Evolutionary conservation across 1,139 yeast species (phyloP).

Genomic region (Entelexis sorbosivorans): DNA sequence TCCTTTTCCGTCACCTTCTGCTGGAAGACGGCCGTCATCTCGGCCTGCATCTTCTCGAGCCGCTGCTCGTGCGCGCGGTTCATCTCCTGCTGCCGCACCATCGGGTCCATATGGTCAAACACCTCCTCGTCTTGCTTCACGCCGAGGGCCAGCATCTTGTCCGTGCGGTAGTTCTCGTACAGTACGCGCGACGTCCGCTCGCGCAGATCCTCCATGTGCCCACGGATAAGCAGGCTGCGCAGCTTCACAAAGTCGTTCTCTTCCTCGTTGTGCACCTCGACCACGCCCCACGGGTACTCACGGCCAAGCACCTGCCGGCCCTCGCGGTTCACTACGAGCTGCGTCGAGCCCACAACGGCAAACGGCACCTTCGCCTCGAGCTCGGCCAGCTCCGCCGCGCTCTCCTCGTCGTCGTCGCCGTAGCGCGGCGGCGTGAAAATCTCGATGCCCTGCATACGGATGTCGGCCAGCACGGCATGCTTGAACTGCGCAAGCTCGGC

Average conservation of each 20-base stretch:
- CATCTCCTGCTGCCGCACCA: slow-evolving; percentile 87
- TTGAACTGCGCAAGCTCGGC: slow-evolving; percentile 74
- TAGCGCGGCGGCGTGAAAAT: slow-evolving; percentile 70
- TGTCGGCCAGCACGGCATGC: slow-evolving; percentile 57
- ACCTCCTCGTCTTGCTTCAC: slow-evolving; percentile 86
- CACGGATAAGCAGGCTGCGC: slow-evolving; percentile 80
- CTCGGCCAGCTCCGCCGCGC: slow-evolving; percentile 48
- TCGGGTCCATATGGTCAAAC: slow-evolving; percentile 89
- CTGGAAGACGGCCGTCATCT: slow-evolving; percentile 94
- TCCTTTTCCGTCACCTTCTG: slow-evolving; percentile 96
- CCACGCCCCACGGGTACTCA: slow-evolving; percentile 94
- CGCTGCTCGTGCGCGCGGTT: slow-evolving; percentile 87
- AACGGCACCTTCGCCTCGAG: slow-evolving; percentile 71
- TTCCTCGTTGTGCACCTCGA: slow-evolving; percentile 88
- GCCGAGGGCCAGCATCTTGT: slow-evolving; percentile 70
- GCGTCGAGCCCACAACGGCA: slow-evolving; percentile 88
- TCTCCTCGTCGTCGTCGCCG: slow-evolving; percentile 82
- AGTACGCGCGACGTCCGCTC: slow-evolving; percentile 68
- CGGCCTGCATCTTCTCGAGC: slow-evolving; percentile 86
- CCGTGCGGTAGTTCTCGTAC: slow-evolving; percentile 84
- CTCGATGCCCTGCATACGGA: slow-evolving; percentile 62
- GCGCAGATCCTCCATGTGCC: slow-evolving; percentile 86
- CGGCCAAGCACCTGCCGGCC: slow-evolving; percentile 87
- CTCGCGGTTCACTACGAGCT: slow-evolving; percentile 57
- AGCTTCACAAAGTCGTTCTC: slow-evolving; percentile 89